Evolutionary conservation across 345 rosid genomes (phyloP).

Genomic region (Gossypium arboreum): DNA sequence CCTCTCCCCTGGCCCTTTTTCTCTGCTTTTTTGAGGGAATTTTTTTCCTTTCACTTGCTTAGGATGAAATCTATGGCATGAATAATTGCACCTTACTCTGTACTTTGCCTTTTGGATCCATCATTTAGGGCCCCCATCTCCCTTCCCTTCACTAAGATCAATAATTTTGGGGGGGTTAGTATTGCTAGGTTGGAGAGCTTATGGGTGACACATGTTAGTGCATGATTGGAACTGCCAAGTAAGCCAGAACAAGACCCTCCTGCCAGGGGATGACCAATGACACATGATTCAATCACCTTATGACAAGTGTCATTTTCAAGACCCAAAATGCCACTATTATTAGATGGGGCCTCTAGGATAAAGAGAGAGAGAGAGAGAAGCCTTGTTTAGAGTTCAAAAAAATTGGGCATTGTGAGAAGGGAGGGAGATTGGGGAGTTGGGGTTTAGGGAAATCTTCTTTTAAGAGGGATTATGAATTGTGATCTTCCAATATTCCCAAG

Average conservation of each 20-base stretch:
- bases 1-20: neutral
- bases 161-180: slow-evolving; percentile 29
- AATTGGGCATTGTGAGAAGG: slow-evolving; percentile 24
- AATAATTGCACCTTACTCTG: slow-evolving; percentile 73
- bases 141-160: slow-evolving; percentile 30
- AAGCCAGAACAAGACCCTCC: slow-evolving; percentile 29
- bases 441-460: slow-evolving; percentile 24
- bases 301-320: neutral
- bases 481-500: slow-evolving; percentile 46
- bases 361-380: slow-evolving; percentile 11
- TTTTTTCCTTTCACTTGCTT: slow-evolving; percentile 24
- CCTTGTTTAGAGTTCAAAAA: slow-evolving; percentile 10
- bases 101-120: slow-evolving; percentile 73
- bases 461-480: slow-evolving; percentile 21
- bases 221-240: slow-evolving; percentile 45
- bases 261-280: neutral
- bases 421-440: slow-evolving; percentile 18
- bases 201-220: slow-evolving; percentile 37
- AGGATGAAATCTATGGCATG: slow-evolving; percentile 64
- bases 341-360: slow-evolving; percentile 9
- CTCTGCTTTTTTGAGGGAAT: slow-evolving; percentile 24
- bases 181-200: slow-evolving; percentile 23
- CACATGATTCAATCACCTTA: neutral
- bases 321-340: neutral
- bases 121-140: slow-evolving; percentile 51